phyloP scores from a whole-genome alignment of 192 early-diverging fungal genomes.

The Phycomyces nitens region DNA sequence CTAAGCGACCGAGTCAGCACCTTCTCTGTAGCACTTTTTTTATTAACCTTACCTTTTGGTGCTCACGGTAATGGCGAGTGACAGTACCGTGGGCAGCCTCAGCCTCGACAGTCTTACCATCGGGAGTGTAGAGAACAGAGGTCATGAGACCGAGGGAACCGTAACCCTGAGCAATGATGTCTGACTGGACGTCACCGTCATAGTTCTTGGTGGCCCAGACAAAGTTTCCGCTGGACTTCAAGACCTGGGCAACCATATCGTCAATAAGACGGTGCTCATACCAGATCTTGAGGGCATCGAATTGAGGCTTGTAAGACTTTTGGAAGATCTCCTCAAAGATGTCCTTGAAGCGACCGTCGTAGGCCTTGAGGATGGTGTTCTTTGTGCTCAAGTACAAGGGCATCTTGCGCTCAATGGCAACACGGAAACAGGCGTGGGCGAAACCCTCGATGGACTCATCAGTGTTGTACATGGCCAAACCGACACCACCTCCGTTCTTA shows the following conservation, averaged over 20 bases:
- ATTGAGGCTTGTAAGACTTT: slow-evolving; percentile 73
- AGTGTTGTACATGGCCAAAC: slow-evolving; percentile 96
- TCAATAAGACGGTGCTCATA: slow-evolving; percentile 98
- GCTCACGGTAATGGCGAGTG: slow-evolving; percentile 90
- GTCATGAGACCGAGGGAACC: slow-evolving; percentile 96
- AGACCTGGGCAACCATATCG: slow-evolving; percentile 97
- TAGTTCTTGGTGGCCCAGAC: slow-evolving; percentile 96
- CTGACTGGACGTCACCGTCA: slow-evolving; percentile 94
- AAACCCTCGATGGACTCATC: slow-evolving; percentile 89
- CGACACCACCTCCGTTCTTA: slow-evolving; percentile 78
- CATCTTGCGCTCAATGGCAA: slow-evolving; percentile 84
- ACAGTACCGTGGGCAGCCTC: slow-evolving; percentile 98
- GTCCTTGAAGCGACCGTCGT: slow-evolving; percentile 98
- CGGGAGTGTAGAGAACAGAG: slow-evolving; percentile 90
- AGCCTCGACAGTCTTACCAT: slow-evolving; percentile 86
- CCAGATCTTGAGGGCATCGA: slow-evolving; percentile 86
- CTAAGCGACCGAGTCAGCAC: background rate
- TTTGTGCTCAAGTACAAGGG: slow-evolving; percentile 96
- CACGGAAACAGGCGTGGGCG: slow-evolving; percentile 92
- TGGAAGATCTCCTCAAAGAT: slow-evolving; percentile 93
- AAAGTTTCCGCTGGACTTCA: slow-evolving; percentile 93
- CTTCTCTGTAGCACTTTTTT: too few relatives aligned
- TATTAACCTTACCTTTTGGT: slow-evolving; percentile 90
- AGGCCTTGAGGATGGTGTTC: slow-evolving; percentile 95
- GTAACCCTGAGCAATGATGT: slow-evolving; percentile 95